Evolutionary conservation across 1,284 basidiomycete species (phyloP).

Genomic region (Cryptococcus amylolentus): DNA sequence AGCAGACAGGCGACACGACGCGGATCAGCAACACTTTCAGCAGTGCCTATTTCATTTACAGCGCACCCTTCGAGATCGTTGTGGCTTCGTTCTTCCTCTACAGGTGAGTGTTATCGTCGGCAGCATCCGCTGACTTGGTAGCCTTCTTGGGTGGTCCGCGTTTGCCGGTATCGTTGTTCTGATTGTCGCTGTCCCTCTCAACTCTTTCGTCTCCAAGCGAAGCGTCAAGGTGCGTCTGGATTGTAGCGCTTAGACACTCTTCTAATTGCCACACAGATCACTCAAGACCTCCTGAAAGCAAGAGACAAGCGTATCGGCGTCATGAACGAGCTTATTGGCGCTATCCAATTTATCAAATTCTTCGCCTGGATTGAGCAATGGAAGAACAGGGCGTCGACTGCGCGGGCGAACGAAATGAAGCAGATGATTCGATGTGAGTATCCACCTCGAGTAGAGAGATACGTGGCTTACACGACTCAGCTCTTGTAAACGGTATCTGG

Average conservation of each 20-base stretch:
- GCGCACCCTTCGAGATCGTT: conserved; percentile 73
- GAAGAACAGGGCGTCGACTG: conserved; percentile 43
- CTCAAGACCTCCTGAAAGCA: conserved; percentile 67
- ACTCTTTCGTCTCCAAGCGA: conserved; percentile 50
- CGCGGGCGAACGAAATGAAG: conserved; percentile 42
- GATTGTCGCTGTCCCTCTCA: conserved; percentile 63
- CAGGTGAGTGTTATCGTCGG: conserved; percentile 54
- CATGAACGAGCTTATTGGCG: conserved; percentile 76
- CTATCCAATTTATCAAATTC: conserved; percentile 50
- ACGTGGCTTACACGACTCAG: conserved; percentile 15
- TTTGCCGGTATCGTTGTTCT: conserved; percentile 82
- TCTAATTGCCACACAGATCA: conserved; percentile 54
- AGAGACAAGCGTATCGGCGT: conserved; percentile 81
- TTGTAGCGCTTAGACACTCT: neutral
- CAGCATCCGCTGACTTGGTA: conserved; percentile 37
- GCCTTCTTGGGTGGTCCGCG: conserved; percentile 75
- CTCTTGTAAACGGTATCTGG: conserved; percentile 32
- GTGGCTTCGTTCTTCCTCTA: conserved; percentile 75
- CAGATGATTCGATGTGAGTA: conserved; percentile 35
- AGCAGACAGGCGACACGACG: conserved; percentile 29
- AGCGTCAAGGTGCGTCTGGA: conserved; percentile 58
- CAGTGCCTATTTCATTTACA: conserved; percentile 55
- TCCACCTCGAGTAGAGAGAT: neutral
- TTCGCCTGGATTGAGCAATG: conserved; percentile 50
- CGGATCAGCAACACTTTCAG: conserved; percentile 36